Conservation (phyloP, 208 protist species). For the Crithidia sp. region DNA sequence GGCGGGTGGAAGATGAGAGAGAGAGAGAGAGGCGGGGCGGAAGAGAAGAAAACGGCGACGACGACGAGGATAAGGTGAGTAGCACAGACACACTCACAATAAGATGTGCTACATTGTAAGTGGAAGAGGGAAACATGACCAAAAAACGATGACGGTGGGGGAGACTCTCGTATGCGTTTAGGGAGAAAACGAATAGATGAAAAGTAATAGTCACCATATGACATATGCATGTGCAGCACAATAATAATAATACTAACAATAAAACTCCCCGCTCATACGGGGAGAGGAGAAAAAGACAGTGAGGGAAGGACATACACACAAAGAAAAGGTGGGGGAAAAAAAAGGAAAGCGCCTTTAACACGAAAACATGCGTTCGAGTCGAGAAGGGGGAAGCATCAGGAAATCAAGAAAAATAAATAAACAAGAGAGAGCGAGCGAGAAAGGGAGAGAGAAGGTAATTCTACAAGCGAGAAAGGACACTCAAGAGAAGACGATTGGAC, state of each 20-base stretch:
- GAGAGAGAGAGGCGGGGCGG: conserved; percentile 12
- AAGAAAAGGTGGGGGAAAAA: background rate
- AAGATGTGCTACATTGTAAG: too few relatives aligned
- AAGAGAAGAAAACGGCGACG: too few relatives aligned
- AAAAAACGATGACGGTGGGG: too few relatives aligned
- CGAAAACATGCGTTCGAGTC: background rate
- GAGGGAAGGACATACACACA: conserved; percentile 3
- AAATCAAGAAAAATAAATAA: conserved; percentile 18
- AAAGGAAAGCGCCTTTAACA: background rate
- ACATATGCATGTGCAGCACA: background rate
- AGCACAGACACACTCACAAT: too few relatives aligned
- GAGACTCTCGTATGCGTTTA: too few relatives aligned
- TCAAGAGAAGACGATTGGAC: too few relatives aligned
- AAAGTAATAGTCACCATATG: too few relatives aligned
- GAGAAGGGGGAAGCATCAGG: background rate
- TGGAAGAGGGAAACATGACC: too few relatives aligned
- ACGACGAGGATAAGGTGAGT: too few relatives aligned
- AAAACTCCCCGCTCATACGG: background rate
- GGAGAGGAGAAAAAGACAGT: too few relatives aligned
- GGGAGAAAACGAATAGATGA: too few relatives aligned
- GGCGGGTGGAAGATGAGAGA: background rate
- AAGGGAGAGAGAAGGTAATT: background rate
- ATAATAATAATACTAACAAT: conserved; percentile 9
- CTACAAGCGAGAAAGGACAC: background rate
- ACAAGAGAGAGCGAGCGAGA: background rate